phyloP scores from a whole-genome alignment of 2,329 filamentous ascomycete species.

The Sarocladium strictum region DNA sequence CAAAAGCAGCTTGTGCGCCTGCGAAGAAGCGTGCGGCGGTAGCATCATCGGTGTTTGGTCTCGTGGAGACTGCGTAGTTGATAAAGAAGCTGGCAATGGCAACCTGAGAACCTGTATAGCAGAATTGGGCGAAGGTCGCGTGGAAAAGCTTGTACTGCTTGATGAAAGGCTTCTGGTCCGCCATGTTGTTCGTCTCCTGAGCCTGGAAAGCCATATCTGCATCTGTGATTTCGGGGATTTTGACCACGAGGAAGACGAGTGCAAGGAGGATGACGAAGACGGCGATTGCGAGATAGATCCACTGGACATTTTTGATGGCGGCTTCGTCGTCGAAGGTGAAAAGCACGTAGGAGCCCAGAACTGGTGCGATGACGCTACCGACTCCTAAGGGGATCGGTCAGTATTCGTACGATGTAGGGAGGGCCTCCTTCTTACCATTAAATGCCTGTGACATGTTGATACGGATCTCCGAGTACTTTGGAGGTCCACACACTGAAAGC shows the following conservation, averaged over 20 bases:
- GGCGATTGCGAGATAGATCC: conserved; percentile 62
- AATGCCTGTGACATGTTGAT: conserved; percentile 74
- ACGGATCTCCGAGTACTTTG: conserved; percentile 65
- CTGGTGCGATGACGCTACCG: conserved; percentile 38
- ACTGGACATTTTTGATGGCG: conserved; percentile 64
- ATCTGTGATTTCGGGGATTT: conserved; percentile 64
- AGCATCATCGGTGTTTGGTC: conserved; percentile 41
- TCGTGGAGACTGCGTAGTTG: conserved; percentile 62
- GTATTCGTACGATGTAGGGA: not conserved
- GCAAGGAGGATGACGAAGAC: conserved; percentile 64
- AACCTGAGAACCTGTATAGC: conserved; percentile 69
- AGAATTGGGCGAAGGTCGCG: conserved; percentile 70
- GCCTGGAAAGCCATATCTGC: conserved; percentile 46
- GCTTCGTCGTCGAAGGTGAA: conserved; percentile 55
- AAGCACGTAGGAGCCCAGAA: conserved; percentile 68
- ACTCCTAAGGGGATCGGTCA: not conserved
- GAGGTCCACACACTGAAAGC: conserved; percentile 53
- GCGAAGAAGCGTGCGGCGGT: conserved; percentile 63
- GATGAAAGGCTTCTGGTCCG: conserved; percentile 54
- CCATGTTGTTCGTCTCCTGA: conserved; percentile 44
- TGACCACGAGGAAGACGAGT: conserved; percentile 58
- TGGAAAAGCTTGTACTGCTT: conserved; percentile 74
- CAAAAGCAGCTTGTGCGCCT: conserved; percentile 68
- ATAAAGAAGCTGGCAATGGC: conserved; percentile 65
- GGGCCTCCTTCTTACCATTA: conserved; percentile 54